Evolutionary conservation across 2,329 filamentous ascomycete genomes (phyloP), one percentile per base, ranked within the genome.

Genomic region (Talaromyces sp.): DNA sequence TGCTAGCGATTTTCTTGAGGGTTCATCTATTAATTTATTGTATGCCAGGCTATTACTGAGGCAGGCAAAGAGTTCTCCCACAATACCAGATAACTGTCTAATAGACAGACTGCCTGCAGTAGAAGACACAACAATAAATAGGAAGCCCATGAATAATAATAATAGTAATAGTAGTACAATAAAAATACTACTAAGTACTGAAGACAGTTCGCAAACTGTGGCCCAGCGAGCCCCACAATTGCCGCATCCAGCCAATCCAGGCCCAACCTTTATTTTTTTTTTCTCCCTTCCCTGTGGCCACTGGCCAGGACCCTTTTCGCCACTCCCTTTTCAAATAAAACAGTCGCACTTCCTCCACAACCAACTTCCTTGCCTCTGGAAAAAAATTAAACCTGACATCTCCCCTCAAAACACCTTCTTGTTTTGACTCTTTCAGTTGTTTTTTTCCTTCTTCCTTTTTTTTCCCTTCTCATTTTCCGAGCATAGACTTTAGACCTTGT

Each of bases 401-500:
- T 63, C 60, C 62, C 63, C 58, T 63, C 33, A 53, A 18, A 36
- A 36, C 54, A 56, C 31, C 27, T 34, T 60, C 44, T 64, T 65
- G 65, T 64, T 60, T 58, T 66, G 64, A 63, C 60, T 53, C 63
- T 59, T 63, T 44, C 52, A 58, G 55, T 62, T 61, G 53, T 56
- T 30, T 53, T 57, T 44, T 57, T 57, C 59, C 56, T 62, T 63
- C 59, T 66, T 60, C 66, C 65, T 16, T 67, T 68, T 65, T 55
- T 65, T 68, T 67, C 68, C 63, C 67, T 64, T 70, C 68, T 67
- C 63, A 66, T 68, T 65, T 68, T 68, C 63, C 64, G 61, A 63
- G 65, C 67, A 69, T 71, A 70, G 70, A 72, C 68, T 68, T 70
- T 72, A 72, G 69, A 70, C 66, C 64, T 66, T 56, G 55, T 60